These are phyloP conservation scores for Plasmodium gaboni DNA, from an alignment of 169 alveolate species.

Conservation along the genomic window DNA sequence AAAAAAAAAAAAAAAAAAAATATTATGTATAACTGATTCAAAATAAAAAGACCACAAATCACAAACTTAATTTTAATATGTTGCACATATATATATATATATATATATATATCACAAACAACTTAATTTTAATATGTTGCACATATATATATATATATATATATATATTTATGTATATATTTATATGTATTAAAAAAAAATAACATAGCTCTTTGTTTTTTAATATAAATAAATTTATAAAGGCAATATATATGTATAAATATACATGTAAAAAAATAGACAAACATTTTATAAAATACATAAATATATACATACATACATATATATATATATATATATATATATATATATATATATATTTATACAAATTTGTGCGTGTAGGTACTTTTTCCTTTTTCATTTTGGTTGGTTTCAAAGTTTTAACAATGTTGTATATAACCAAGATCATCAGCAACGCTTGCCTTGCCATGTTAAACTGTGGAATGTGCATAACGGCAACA, in stretches of 20 bases:
- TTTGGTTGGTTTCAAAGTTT: neutral
- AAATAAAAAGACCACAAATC: neutral
- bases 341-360: neutral
- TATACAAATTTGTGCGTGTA: neutral
- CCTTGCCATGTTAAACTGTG: slow-evolving; percentile 46
- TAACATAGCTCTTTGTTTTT: too few species aligned
- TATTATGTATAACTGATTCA: too few species aligned
- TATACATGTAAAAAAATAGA: too few species aligned
- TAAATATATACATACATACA: neutral
- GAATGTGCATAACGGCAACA: slow-evolving; percentile 35
- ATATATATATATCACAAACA: neutral
- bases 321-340: neutral
- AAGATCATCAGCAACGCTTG: slow-evolving; percentile 46
- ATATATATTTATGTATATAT: neutral
- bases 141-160: neutral
- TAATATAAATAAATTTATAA: too few species aligned
- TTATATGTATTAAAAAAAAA: neutral
- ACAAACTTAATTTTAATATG: neutral
- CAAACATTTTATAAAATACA: too few species aligned
- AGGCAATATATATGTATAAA: too few species aligned
- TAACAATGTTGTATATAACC: slow-evolving; percentile 51
- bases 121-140: neutral
- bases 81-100: neutral
- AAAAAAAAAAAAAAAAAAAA: neutral
- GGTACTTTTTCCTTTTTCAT: neutral